Base-by-base conservation (phyloP, 1,284 basidiomycete species). In the Ceratobasidium sp. region DNA sequence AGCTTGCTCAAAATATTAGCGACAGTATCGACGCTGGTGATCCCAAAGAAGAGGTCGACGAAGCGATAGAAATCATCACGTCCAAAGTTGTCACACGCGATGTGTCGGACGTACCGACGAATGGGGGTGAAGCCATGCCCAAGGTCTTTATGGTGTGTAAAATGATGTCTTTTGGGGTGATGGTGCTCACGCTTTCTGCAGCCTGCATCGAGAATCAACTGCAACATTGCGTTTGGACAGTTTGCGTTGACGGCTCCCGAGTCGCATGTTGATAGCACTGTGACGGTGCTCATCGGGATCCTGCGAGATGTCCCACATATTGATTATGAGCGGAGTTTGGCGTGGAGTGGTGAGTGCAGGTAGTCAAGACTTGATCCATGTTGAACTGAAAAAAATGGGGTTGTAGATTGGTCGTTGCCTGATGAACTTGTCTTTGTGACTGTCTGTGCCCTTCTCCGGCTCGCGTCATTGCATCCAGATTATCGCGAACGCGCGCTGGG, bases 361-460 rank as follows among this genome's bases (percentile, higher is more conserved):
- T 18, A 41, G 30, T 4, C 18, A 32, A 4, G 4, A 18, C 18
- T 12, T 18, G 16, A 21, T 28, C 26, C 28, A 32, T 12, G 70
- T 18, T 34, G 59, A 53, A 41, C 30, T 59, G 30, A 36, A 26
- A 48, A 18, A 45, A 57, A 30, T 50, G 48, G 71, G 53, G 34
- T 16, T 48, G 62, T 60, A 91, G 91, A 92, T 76, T 92, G 92
- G 92, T 86, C 92, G 3, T 83, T 92, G 41, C 89, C 92, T 21
- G 93, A 94, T 79, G 92, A 93, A 76, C 85, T 95, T 41, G 88
- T 92, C 1, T 92, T 85, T 76, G 88, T 90, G 1, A 92, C 89
- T 0, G 85, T 92, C 30, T 89, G 89, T 9, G 90, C 92, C 10
- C 82, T 93, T 1, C 82, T 95, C 46, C 84, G 86, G 57, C 82